Conservation (phyloP, 73 alveolate genomes). For the Stentor roeselii region DNA sequence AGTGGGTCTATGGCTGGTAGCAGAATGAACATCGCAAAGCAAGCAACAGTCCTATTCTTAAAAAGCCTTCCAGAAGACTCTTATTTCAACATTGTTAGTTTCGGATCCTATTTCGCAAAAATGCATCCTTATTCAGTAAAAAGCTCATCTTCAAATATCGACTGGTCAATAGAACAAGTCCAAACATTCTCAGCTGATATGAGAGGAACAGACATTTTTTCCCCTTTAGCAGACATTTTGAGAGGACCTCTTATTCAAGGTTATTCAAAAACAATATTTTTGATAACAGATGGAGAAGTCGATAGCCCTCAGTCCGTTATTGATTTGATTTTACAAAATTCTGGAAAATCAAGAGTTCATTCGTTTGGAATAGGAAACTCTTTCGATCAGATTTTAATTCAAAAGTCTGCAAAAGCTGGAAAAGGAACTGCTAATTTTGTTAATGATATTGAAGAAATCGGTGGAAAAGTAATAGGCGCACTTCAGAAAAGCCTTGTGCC, state of each 20-base stretch:
- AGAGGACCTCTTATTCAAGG: slow-evolving; percentile 20
- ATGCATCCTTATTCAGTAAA: slow-evolving; percentile 54
- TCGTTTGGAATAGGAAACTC: slow-evolving; percentile 65
- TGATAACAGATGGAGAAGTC: slow-evolving; percentile 95
- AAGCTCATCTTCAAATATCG: slow-evolving; percentile 46
- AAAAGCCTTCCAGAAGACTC: slow-evolving; percentile 66
- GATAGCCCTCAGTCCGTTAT: slow-evolving; percentile 60
- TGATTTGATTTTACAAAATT: slow-evolving; percentile 46
- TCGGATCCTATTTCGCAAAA: slow-evolving; percentile 51
- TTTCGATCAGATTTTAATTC: slow-evolving; percentile 30
- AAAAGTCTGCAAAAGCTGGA: slow-evolving; percentile 56
- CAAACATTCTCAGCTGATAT: slow-evolving; percentile 48
- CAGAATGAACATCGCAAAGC: slow-evolving; percentile 61
- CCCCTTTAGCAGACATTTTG: slow-evolving; percentile 60
- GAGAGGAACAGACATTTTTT: slow-evolving; percentile 87
- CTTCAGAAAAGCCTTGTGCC: slow-evolving; percentile 42
- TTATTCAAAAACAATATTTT: slow-evolving; percentile 64
- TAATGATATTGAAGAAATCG: slow-evolving; percentile 38
- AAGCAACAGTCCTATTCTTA: slow-evolving; percentile 61
- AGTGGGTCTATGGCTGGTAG: slow-evolving; percentile 80
- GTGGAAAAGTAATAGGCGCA: slow-evolving; percentile 44
- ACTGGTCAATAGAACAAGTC: slow-evolving; percentile 35
- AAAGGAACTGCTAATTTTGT: slow-evolving; percentile 49
- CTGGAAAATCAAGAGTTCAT: slow-evolving; percentile 42
- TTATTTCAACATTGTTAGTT: slow-evolving; percentile 64